phyloP scores from a whole-genome alignment of 371 early-diverging fungal genomes.

The Synchytrium microbalum region DNA sequence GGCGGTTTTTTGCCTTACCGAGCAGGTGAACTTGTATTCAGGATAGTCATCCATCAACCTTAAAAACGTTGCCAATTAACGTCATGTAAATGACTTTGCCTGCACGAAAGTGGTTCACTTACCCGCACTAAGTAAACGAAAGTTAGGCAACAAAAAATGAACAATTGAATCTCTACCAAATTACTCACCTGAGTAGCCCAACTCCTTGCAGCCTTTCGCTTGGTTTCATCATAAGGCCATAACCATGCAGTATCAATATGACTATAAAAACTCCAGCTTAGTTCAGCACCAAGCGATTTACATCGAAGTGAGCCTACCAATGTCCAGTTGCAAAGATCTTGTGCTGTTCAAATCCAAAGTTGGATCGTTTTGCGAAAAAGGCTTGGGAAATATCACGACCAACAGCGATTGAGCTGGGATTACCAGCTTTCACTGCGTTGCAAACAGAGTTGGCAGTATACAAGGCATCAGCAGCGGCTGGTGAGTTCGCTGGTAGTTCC shows the following conservation, averaged over 20 bases:
- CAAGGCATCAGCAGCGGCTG: slow-evolving; percentile 70
- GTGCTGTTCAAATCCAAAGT: slow-evolving; percentile 16
- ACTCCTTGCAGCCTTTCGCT: slow-evolving; percentile 86
- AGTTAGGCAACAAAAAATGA: background rate
- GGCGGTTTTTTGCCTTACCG: slow-evolving; percentile 24
- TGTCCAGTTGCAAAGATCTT: slow-evolving; percentile 29
- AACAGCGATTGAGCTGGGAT: slow-evolving; percentile 37
- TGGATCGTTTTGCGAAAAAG: slow-evolving; percentile 48
- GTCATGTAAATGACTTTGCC: background rate
- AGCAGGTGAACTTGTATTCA: slow-evolving; percentile 80
- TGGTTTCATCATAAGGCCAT: slow-evolving; percentile 95
- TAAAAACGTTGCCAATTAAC: background rate
- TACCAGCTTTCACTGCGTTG: slow-evolving; percentile 56
- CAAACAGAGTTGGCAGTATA: slow-evolving; percentile 70
- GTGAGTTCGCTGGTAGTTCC: slow-evolving; percentile 59
- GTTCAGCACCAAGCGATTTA: background rate
- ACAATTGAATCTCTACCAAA: slow-evolving; percentile 17
- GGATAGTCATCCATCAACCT: slow-evolving; percentile 76
- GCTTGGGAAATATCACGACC: slow-evolving; percentile 48
- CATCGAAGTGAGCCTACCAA: slow-evolving; percentile 17
- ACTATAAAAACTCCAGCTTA: slow-evolving; percentile 59
- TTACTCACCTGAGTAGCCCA: slow-evolving; percentile 63
- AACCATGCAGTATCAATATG: slow-evolving; percentile 68
- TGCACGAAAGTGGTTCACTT: slow-evolving; percentile 22
- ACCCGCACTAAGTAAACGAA: slow-evolving; percentile 17